Conservation (phyloP, 495 filamentous ascomycete species). For the Lepidopterella palustris region DNA sequence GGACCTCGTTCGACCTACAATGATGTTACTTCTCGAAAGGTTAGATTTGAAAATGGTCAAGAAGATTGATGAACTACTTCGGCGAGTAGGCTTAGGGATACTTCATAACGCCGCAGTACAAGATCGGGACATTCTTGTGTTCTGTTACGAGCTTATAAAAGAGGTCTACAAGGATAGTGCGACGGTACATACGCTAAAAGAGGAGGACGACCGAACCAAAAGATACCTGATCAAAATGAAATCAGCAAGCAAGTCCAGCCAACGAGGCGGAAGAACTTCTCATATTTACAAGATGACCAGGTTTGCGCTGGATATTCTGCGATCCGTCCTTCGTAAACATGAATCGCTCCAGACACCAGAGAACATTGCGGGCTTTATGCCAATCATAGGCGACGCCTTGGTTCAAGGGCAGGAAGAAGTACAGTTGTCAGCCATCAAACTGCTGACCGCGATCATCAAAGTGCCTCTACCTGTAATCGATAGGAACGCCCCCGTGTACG, state of each 20-base stretch:
- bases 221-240: constrained; percentile 71
- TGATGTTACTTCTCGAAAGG: constrained; percentile 70
- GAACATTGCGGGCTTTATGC: constrained; percentile 78
- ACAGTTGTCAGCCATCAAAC: constrained; percentile 71
- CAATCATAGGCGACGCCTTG: constrained; percentile 79
- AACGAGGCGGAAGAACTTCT: constrained; percentile 59
- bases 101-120: constrained; percentile 68
- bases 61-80: constrained; percentile 86
- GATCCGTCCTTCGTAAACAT: constrained; percentile 73
- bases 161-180: constrained; percentile 60
- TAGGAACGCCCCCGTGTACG: constrained; percentile 65
- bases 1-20: constrained; percentile 68
- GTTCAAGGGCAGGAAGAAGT: constrained; percentile 82
- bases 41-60: constrained; percentile 68
- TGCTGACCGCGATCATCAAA: constrained; percentile 78
- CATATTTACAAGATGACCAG: constrained; percentile 76
- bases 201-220: constrained; percentile 51
- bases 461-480: constrained; percentile 69
- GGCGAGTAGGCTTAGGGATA: constrained; percentile 75
- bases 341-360: constrained; percentile 66
- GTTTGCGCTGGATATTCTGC: constrained; percentile 81
- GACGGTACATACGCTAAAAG: constrained; percentile 35
- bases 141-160: constrained; percentile 89
- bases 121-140: constrained; percentile 72
- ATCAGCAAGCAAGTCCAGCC: constrained; percentile 61